These are phyloP conservation scores for Mucor racemosus DNA, from an alignment of 371 early-diverging fungal species.

Conservation along the genomic window DNA sequence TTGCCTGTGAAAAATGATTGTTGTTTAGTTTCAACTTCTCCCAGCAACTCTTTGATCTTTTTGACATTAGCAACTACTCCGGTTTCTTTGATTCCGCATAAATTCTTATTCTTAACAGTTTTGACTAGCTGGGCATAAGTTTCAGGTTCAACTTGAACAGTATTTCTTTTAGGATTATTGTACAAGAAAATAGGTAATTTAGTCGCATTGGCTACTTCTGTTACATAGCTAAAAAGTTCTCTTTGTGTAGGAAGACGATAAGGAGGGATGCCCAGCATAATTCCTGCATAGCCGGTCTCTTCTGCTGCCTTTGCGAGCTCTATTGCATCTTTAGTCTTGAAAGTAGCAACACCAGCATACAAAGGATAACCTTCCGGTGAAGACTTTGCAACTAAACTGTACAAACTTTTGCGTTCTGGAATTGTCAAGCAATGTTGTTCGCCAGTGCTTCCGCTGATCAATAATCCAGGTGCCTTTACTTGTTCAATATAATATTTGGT, in stretches of 20 bases:
- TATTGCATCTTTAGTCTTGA: slow-evolving; percentile 37
- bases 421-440: slow-evolving; percentile 41
- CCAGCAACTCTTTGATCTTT: slow-evolving; percentile 15
- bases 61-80: slow-evolving; percentile 30
- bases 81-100: slow-evolving; percentile 34
- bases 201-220: slow-evolving; percentile 22
- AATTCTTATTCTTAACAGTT: slow-evolving; percentile 6
- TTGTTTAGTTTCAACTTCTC: not conserved
- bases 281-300: slow-evolving; percentile 25
- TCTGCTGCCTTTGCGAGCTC: slow-evolving; percentile 31
- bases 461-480: slow-evolving; percentile 29
- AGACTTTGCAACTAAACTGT: slow-evolving; percentile 13
- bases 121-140: slow-evolving; percentile 22
- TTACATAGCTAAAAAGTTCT: slow-evolving; percentile 28
- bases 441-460: slow-evolving; percentile 37
- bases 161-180: slow-evolving; percentile 35
- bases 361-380: slow-evolving; percentile 20
- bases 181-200: slow-evolving; percentile 35
- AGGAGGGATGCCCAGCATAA: slow-evolving; percentile 45
- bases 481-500: slow-evolving; percentile 30
- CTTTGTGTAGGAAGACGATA: slow-evolving; percentile 30
- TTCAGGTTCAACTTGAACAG: slow-evolving; percentile 27
- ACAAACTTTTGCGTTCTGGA: slow-evolving; percentile 33
- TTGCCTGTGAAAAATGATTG: slow-evolving; percentile 26
- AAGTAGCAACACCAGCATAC: slow-evolving; percentile 41